Conservation (phyloP, 306 rosid genomes). For the Chamaecrista fasciculata region DNA sequence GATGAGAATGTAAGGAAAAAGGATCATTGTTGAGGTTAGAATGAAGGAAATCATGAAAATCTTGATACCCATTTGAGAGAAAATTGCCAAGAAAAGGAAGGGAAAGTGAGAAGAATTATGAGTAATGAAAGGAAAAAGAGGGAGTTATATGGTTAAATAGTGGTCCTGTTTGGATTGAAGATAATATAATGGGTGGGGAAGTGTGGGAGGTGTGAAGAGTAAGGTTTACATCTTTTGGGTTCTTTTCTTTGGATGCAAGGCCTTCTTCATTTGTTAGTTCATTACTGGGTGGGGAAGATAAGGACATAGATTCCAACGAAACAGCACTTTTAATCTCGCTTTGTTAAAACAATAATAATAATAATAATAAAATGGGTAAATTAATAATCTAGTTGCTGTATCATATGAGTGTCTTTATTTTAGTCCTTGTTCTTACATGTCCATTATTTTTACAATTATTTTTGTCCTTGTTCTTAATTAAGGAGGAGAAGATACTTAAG, state of each 20-base stretch:
- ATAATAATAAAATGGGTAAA: too few species aligned
- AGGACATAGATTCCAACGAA: slow-evolving; percentile 19
- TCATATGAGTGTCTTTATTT: too few species aligned
- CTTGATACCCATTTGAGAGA: slow-evolving; percentile 64
- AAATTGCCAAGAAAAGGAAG: slow-evolving; percentile 18
- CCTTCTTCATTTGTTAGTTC: slow-evolving; percentile 24
- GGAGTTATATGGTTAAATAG: slow-evolving; percentile 20
- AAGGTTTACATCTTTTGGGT: slow-evolving; percentile 29
- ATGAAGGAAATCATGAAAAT: slow-evolving; percentile 46
- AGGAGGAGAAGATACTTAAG: too few species aligned
- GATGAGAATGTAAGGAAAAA: slow-evolving; percentile 51
- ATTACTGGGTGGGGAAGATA: slow-evolving; percentile 32
- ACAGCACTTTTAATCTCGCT: background rate
- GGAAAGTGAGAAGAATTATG: slow-evolving; percentile 10
- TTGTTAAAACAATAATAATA: too few species aligned
- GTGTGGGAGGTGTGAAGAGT: background rate
- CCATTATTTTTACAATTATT: too few species aligned
- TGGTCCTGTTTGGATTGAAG: background rate
- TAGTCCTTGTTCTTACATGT: too few species aligned
- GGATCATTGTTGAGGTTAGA: slow-evolving; percentile 48
- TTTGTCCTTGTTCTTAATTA: too few species aligned
- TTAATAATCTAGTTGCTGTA: too few species aligned
- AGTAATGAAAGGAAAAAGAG: slow-evolving; percentile 16
- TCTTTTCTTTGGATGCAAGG: slow-evolving; percentile 47
- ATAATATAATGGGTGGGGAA: background rate